Evolutionary conservation across 2,329 filamentous ascomycete genomes (phyloP).

Genomic region (Sclerotinia nivalis): DNA sequence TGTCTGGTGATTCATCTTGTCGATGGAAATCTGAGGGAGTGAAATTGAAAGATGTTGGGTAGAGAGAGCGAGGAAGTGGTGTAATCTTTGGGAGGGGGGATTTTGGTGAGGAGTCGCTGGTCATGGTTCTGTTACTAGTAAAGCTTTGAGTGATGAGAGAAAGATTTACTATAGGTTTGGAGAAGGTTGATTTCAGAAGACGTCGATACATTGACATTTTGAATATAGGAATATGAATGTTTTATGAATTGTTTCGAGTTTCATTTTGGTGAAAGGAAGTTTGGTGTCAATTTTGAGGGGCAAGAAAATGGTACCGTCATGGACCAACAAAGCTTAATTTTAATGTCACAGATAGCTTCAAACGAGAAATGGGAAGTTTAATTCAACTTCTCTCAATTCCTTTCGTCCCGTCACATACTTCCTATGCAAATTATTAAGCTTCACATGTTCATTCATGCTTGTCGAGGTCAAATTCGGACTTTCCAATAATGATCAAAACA

Average conservation of each 20-base stretch:
- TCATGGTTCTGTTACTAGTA: constrained; percentile 4
- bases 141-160: background rate
- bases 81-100: constrained; percentile 23
- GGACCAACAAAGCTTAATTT: background rate
- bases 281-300: background rate
- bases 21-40: constrained; percentile 28
- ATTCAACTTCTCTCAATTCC: background rate
- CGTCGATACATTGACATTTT: background rate
- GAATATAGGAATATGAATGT: background rate
- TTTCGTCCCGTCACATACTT: background rate
- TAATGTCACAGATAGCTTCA: too few relatives aligned
- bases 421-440: background rate
- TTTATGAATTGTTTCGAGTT: background rate
- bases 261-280: background rate
- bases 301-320: background rate
- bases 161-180: background rate
- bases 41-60: constrained; percentile 30
- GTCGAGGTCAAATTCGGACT: too few relatives aligned
- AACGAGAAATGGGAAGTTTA: too few relatives aligned
- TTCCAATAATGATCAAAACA: too few relatives aligned
- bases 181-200: background rate
- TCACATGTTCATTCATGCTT: too few relatives aligned
- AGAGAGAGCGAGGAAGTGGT: constrained; percentile 32
- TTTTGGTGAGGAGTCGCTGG: background rate
- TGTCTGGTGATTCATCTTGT: constrained; percentile 32